These are phyloP conservation scores for Penicillium sclerotiorum DNA, from an alignment of 2,329 filamentous ascomycete genomes.

Conservation along the genomic window DNA sequence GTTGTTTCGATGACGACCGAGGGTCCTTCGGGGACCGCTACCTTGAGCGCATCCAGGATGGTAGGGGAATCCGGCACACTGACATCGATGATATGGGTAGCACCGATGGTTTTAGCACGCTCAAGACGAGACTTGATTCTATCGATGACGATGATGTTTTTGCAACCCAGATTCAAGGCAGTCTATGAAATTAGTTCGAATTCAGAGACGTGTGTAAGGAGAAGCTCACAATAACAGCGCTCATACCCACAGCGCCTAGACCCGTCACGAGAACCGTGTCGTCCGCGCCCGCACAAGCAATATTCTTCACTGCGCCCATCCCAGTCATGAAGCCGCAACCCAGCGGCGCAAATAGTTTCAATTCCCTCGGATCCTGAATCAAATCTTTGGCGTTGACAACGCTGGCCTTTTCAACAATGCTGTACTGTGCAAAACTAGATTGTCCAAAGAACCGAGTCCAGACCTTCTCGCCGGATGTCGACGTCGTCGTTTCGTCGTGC, in stretches of 20 bases:
- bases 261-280: constrained; percentile 48
- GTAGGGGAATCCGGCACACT: constrained; percentile 8
- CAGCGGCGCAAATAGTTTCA: constrained; percentile 28
- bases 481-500: constrained; percentile 8
- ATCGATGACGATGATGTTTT: constrained; percentile 44
- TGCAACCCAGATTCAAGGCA: constrained; percentile 46
- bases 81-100: constrained; percentile 44
- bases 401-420: constrained; percentile 26
- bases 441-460: constrained; percentile 33
- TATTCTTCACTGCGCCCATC: constrained; percentile 41
- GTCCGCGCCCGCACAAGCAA: constrained; percentile 37
- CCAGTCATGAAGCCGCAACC: constrained; percentile 37
- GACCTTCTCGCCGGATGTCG: not conserved
- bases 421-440: constrained; percentile 31
- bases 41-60: constrained; percentile 10
- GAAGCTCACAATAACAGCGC: constrained; percentile 49
- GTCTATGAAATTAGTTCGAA: no score
- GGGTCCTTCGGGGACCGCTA: constrained; percentile 7
- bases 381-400: constrained; percentile 26
- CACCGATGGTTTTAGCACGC: constrained; percentile 42
- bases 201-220: no score
- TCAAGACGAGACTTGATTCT: constrained; percentile 34
- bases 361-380: constrained; percentile 17
- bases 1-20: constrained; percentile 25
- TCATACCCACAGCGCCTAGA: constrained; percentile 52